Evolutionary conservation across 805 yeast genomes (phyloP).

Genomic region (Cyberlindnera xylosilytica): DNA sequence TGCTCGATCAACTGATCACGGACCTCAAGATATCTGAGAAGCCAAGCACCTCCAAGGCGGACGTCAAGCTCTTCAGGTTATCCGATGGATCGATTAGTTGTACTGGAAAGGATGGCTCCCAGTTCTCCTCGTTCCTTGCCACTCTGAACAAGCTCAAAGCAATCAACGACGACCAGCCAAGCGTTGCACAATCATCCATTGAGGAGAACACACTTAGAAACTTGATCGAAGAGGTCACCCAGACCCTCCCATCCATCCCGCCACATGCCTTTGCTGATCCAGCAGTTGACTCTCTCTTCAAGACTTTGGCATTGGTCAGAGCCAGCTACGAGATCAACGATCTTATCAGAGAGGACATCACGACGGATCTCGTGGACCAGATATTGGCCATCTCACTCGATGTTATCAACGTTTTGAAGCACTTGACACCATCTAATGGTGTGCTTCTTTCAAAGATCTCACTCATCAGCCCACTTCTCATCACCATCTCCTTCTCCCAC

Average conservation of each 20-base stretch:
- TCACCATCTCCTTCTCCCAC: constrained; percentile 24
- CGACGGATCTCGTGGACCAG: constrained; percentile 11
- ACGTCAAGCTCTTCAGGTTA: neutral
- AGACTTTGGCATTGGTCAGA: constrained; percentile 14
- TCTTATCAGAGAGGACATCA: constrained; percentile 17
- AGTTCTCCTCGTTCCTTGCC: neutral
- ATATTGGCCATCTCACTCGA: constrained; percentile 13
- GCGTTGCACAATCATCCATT: neutral
- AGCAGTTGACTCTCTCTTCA: constrained; percentile 5
- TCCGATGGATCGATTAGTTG: neutral
- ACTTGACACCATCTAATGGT: constrained; percentile 2
- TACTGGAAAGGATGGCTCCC: neutral
- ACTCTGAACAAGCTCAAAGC: constrained; percentile 15
- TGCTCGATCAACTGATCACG: constrained; percentile 4
- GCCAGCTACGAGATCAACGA: constrained; percentile 19
- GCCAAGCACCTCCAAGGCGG: neutral
- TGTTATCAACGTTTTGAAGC: constrained; percentile 14
- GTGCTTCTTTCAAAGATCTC: constrained; percentile 14
- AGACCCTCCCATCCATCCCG: neutral
- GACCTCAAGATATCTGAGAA: constrained; percentile 1
- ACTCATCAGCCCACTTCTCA: constrained; percentile 24
- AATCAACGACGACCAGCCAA: neutral
- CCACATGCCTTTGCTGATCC: neutral
- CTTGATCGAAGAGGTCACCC: neutral
- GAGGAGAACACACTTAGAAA: neutral